Percentiles rank a stretch among this genome's conserved stretches.
Evolutionary conservation across 805 yeast genomes (phyloP).

Genomic region (Teunomyces tritomae): DNA sequence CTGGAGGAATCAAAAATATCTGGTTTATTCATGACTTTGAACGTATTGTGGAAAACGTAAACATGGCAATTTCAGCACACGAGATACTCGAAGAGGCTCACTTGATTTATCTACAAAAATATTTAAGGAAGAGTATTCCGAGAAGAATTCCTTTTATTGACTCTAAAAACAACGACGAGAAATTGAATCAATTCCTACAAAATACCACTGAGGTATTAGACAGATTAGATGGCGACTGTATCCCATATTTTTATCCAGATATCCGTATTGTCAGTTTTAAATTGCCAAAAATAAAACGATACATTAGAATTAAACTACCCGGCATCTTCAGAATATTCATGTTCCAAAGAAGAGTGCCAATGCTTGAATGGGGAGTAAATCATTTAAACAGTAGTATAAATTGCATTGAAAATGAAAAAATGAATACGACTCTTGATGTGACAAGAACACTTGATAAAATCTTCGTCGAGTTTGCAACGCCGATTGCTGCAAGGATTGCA

Average conservation of each 20-base stretch:
- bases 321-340: constrained; percentile 27
- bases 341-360: constrained; percentile 18
- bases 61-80: constrained; percentile 24
- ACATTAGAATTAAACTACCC: constrained; percentile 21
- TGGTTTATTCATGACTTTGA: constrained; percentile 53
- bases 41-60: constrained; percentile 16
- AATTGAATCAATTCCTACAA: not conserved
- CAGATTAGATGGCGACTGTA: not conserved
- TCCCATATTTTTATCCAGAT: constrained; percentile 33
- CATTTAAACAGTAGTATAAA: constrained; percentile 13
- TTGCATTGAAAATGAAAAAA: constrained; percentile 19
- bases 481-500: constrained; percentile 59
- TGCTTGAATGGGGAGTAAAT: constrained; percentile 29
- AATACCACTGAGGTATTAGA: not conserved
- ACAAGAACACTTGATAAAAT: constrained; percentile 39
- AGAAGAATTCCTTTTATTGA: not conserved
- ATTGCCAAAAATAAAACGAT: constrained; percentile 21
- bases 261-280: constrained; percentile 18
- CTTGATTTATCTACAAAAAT: constrained; percentile 16
- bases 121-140: constrained; percentile 31
- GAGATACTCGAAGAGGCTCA: constrained; percentile 28
- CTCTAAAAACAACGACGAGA: not conserved
- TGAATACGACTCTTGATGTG: constrained; percentile 14
- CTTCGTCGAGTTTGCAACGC: constrained; percentile 61
- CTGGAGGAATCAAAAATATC: constrained; percentile 53